These are phyloP conservation scores for Beauveria pseudobassiana DNA, from an alignment of 2,329 filamentous ascomycete species.

Conservation along the genomic window DNA sequence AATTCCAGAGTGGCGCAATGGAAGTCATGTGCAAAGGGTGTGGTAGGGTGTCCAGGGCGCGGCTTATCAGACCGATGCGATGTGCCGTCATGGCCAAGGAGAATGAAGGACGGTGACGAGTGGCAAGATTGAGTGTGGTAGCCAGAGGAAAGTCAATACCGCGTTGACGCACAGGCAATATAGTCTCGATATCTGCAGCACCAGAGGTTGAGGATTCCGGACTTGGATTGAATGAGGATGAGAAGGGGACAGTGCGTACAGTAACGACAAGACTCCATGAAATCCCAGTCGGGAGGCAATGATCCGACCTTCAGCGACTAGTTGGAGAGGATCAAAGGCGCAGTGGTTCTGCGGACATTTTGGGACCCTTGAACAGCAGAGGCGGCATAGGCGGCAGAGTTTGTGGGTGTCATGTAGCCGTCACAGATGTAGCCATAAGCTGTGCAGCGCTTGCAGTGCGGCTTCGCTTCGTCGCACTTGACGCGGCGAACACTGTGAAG, in stretches of 20 bases:
- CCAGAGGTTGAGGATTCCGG: not conserved
- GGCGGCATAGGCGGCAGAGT: not conserved
- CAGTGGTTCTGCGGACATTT: not conserved
- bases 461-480: slow-evolving; percentile 6
- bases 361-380: not conserved
- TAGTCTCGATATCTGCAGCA: not conserved
- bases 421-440: slow-evolving; percentile 5
- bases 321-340: not conserved
- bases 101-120: not conserved
- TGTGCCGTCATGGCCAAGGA: not conserved
- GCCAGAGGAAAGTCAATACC: not conserved
- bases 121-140: not conserved
- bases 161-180: not conserved
- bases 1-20: not conserved
- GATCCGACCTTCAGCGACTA: not conserved
- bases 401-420: not conserved
- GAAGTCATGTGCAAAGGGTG: not conserved
- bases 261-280: slow-evolving; percentile 1
- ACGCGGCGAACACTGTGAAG: not conserved
- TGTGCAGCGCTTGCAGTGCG: not conserved
- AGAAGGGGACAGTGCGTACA: not conserved
- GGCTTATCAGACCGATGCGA: not conserved
- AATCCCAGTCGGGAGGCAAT: not conserved
- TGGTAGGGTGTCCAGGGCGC: not conserved
- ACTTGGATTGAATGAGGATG: no score